Base-by-base conservation (phyloP, 352 stramenopile genomes). In the Globisporangium alternatum region DNA sequence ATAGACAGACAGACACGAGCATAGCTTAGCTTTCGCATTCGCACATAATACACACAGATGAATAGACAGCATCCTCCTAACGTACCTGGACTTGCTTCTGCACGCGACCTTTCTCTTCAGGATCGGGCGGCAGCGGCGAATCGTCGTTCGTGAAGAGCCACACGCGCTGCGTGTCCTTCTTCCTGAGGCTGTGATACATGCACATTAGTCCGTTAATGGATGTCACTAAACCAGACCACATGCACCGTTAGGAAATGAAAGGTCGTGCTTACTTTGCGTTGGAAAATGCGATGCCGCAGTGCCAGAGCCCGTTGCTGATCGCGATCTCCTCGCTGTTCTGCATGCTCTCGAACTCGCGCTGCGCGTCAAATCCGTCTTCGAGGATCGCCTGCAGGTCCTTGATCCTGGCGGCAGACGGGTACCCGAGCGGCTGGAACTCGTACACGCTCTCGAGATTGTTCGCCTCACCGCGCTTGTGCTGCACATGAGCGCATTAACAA, bases 91-190 rank as follows among this genome's bases (percentile, higher is more conserved):
- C 72, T 75, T 95, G 86, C 66, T 91, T 91, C 60, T 88, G 77
- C 52, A 92, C 69, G 19, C 82, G 82, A 2, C 71, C 70, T 15
- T 70, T 60, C 68, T 95, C 86, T 57, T 92, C 81, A 7, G 61
- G 66, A 37, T 91, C 80, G n/a, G 76, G 71, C 3, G 69, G 58
- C 7, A 69, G 49, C 8, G 78, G 80, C 21, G 57, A 69, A 64
- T 95, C 86, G 69, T 93, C 79, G 62, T 95, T 93, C 31, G 86
- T 95, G 62, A 95, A 92, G 57, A 93, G 80, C 86, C 86, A 95
- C 33, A 93, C 80, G n/a, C 82, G 83, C 65, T 95, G 83, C 33
- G 80, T 83, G 65, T 95, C 84, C 62, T 90, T 90, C 69, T 91
- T 91, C 67, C 92, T 93, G n/a, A 95, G 70, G 57, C 86, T 95